Conservation (phyloP, 345 rosid genomes). For the Citrus hindsii region DNA sequence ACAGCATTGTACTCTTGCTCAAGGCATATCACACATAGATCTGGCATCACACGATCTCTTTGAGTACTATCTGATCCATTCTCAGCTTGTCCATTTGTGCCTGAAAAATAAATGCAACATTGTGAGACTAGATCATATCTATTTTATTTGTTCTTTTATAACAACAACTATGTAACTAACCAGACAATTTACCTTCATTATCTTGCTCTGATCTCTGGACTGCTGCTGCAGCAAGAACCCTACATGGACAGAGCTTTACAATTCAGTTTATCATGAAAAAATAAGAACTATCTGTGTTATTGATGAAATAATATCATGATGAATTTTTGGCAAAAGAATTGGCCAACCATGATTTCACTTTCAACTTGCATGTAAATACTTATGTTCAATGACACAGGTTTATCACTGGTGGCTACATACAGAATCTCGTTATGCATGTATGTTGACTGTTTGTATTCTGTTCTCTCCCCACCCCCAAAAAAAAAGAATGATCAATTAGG, state of each 20-base stretch:
- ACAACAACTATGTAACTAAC: background rate
- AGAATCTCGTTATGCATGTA: background rate
- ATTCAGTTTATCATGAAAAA: conserved; percentile 16
- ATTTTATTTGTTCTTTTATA: background rate
- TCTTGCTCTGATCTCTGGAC: conserved; percentile 62
- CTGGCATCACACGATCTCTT: conserved; percentile 68
- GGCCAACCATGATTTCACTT: background rate
- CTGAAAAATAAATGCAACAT: conserved; percentile 27
- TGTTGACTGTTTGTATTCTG: background rate
- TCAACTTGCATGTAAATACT: background rate
- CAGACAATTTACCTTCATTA: conserved; percentile 48
- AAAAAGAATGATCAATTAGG: background rate
- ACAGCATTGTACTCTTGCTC: conserved; percentile 91
- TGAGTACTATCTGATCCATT: conserved; percentile 42
- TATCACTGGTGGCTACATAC: background rate
- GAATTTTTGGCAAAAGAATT: background rate
- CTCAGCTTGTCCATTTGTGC: conserved; percentile 45
- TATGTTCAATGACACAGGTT: background rate
- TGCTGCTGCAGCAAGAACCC: conserved; percentile 93
- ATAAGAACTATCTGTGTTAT: background rate
- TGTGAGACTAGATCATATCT: conserved; percentile 3
- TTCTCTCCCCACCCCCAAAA: too few relatives aligned
- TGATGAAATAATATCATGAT: background rate
- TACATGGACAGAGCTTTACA: conserved; percentile 31
- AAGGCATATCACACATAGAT: conserved; percentile 92